Evolutionary conservation across 2,329 filamentous ascomycete species (phyloP), one percentile per base, ranked within the genome.

Genomic region (Lasiodiplodia sp.): DNA sequence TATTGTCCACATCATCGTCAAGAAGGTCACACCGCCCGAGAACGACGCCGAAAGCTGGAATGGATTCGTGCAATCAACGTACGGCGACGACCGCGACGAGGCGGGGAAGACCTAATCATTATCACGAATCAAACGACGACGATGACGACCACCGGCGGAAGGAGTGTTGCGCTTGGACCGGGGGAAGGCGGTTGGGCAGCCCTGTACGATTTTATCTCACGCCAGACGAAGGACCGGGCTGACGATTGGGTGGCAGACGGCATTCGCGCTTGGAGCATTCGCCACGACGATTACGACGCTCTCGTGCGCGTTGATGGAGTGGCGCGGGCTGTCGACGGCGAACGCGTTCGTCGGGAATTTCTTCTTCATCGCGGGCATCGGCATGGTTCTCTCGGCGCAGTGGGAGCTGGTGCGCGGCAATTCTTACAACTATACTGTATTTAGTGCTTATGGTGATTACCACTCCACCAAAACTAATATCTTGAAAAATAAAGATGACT

Each of bases 371-470:
- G 80, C 80, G 2, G 84, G 82, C 0, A 80, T 87, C 62, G 85
- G 85, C 0, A 80, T 88, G 69, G 77, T 87, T 0, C 77, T 88
- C 1, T 83, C 85, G 0, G 86, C 86, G 6, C 85, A 87, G 71
- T 88, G 85, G 86, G 85, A 87, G 72, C 73, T 87, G 0, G 81
- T 84, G 0, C 77, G 82, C 14, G 86, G 86, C 0, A 87, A 87
- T 66, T 83, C 82, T 0, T 86, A 86, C 68, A 80, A 80, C 0
- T 87, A 88, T 68, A 87, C 85, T 0, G 84, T 86, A 0, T 82
- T 87, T 47, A 84, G 82, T 69, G 85, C 85, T 10, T 88, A 87
- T 69, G 85, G 86, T 82, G 70, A 58, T 74, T 69, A 28, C 28
- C 8, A n/a, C 3, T 12, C 12, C 57, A 60, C 2, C 3, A 14